Conservation (phyloP, 2,329 filamentous ascomycete species). For the Seiridium unicorne region DNA sequence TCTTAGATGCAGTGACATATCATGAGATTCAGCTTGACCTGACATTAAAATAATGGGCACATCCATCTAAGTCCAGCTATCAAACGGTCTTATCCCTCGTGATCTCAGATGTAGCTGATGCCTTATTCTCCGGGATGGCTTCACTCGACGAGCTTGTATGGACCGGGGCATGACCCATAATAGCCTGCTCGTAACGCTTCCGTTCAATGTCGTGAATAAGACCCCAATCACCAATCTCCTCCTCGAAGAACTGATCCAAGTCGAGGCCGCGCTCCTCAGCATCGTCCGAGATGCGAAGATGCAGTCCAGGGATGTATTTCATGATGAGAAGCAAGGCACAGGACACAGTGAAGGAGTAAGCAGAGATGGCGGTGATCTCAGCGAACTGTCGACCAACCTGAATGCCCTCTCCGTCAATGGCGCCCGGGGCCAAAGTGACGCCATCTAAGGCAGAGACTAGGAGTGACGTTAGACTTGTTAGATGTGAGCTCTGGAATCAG, state of each 20-base stretch:
- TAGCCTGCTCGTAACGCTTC: neutral
- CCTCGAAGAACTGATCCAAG: slow-evolving; percentile 12
- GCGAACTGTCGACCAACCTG: slow-evolving; percentile 58
- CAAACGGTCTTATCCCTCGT: neutral
- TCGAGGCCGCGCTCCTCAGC: slow-evolving; percentile 55
- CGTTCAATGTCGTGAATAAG: slow-evolving; percentile 18
- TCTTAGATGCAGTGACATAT: too few relatives aligned
- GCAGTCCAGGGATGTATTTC: slow-evolving; percentile 56
- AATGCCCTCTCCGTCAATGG: slow-evolving; percentile 49
- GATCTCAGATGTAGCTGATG: neutral
- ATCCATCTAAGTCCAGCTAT: too few relatives aligned
- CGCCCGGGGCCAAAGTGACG: slow-evolving; percentile 43
- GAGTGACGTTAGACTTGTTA: too few relatives aligned
- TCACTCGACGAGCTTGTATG: neutral
- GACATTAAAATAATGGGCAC: too few relatives aligned
- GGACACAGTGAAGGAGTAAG: slow-evolving; percentile 53
- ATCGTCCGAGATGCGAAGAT: slow-evolving; percentile 53
- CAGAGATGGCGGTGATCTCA: slow-evolving; percentile 52
- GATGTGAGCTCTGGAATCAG: neutral
- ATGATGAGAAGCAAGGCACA: slow-evolving; percentile 52
- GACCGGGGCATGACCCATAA: neutral
- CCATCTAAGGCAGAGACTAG: slow-evolving; percentile 52
- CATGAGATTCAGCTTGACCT: too few relatives aligned
- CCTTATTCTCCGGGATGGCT: neutral
- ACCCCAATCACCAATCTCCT: slow-evolving; percentile 35